Evolutionary conservation across 2,329 filamentous ascomycete species (phyloP), one percentile per base, ranked within the genome.

Genomic region (Fusarium sp.): DNA sequence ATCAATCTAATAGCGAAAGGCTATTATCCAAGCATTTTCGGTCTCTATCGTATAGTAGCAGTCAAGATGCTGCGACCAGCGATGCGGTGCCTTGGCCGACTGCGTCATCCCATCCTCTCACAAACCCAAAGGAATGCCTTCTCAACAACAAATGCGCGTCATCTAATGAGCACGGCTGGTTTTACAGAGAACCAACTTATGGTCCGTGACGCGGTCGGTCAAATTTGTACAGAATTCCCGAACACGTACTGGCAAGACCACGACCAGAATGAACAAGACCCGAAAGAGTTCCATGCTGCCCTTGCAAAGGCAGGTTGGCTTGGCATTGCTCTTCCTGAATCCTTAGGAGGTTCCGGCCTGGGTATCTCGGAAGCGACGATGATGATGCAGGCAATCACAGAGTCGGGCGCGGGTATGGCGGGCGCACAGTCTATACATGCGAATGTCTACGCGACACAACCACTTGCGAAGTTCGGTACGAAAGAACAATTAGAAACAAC

Each of bases 341-440:
- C 87, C 0, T 84, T 93, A 0, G 93, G 93, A 5, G 93, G 93
- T 1, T 86, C 91, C 2, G 92, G 91, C 0, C 80, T 97, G 11
- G 92, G 89, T 11, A 93, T 97, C 37, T 90, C 91, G 1, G 93
- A 96, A 76, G 93, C 93, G 1, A 93, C 90, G 1, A 92, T 95
- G 86, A 95, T 96, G 92, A 86, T 96, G 84, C 93, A 97, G 74
- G 92, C 92, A 4, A 92, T 94, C 59, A 83, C 90, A 1, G 91
- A 94, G 80, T 90, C 88, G 3, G 93, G 93, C 0, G 93, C 93
- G 6, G 93, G 93, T 6, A 93, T 96, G 84, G 91, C 91, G 0
- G 88, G 88, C 1, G 87, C 88, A 2, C 87, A 90, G 73, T 84
- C 86, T 3, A 86, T 90, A 37, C 88, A 90, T 74, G 87, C 86